phyloP scores from a whole-genome alignment of 495 filamentous ascomycete genomes.

The Penicillium parvum region DNA sequence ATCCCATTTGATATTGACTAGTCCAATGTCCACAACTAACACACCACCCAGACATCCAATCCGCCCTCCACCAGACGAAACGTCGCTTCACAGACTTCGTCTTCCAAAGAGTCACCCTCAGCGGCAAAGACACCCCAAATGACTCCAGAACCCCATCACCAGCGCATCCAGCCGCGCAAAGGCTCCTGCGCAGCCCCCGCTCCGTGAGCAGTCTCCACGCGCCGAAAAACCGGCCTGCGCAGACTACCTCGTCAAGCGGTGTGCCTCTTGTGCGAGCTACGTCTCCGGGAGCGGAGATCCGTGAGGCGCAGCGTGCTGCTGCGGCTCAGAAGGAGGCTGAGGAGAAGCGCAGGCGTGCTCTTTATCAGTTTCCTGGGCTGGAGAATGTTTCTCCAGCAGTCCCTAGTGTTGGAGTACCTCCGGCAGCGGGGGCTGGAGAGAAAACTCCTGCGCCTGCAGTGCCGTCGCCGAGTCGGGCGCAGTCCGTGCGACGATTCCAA shows the following conservation, averaged over 20 bases:
- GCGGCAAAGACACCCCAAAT: slow-evolving; percentile 14
- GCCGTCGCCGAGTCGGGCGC: slow-evolving; percentile 13
- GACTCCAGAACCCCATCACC: slow-evolving; percentile 14
- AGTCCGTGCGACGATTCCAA: slow-evolving; percentile 39
- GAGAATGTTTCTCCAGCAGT: neutral
- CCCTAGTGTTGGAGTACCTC: neutral
- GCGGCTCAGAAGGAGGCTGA: slow-evolving; percentile 28
- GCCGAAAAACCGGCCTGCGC: slow-evolving; percentile 12
- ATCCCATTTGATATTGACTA: neutral
- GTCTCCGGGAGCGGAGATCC: slow-evolving; percentile 43
- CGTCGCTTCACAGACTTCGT: slow-evolving; percentile 48
- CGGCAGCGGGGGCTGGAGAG: neutral
- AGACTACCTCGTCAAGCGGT: slow-evolving; percentile 11
- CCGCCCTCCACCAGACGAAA: slow-evolving; percentile 42
- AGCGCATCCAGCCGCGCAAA: slow-evolving; percentile 17
- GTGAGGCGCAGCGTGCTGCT: slow-evolving; percentile 33
- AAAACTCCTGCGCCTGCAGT: slow-evolving; percentile 1
- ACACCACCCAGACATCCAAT: slow-evolving; percentile 38
- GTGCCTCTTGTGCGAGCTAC: slow-evolving; percentile 42
- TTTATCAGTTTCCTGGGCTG: slow-evolving; percentile 23
- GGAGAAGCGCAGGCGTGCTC: slow-evolving; percentile 26
- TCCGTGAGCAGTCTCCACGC: slow-evolving; percentile 40
- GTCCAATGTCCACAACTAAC: slow-evolving; percentile 10
- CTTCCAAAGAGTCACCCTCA: slow-evolving; percentile 40
- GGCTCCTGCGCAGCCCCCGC: slow-evolving; percentile 33